Evolutionary conservation across 2,329 filamentous ascomycete genomes (phyloP).

Genomic region (Stachybotrys elegans): DNA sequence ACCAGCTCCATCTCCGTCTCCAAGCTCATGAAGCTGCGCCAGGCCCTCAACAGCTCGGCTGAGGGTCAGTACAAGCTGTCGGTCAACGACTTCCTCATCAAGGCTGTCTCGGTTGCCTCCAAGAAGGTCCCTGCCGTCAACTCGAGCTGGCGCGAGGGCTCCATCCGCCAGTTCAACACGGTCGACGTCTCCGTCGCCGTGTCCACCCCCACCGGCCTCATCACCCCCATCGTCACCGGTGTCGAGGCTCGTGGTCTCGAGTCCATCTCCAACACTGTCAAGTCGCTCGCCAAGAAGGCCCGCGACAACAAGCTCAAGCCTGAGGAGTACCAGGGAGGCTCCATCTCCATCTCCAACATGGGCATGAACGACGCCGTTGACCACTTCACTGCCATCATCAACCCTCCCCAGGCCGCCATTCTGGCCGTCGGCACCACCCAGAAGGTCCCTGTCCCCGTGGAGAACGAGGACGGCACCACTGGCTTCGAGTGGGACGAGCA

Average conservation of each 20-base stretch:
- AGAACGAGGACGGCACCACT: constrained; percentile 75
- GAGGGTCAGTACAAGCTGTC: constrained; percentile 98
- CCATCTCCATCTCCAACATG: constrained; percentile 99
- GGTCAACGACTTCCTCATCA: constrained; percentile 99
- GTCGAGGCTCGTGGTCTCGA: constrained; percentile 84
- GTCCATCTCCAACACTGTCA: constrained; percentile 82
- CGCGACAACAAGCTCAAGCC: constrained; percentile 98
- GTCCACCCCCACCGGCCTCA: constrained; percentile 85
- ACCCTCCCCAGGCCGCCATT: constrained; percentile 95
- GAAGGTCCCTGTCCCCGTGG: constrained; percentile 86
- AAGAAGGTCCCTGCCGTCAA: constrained; percentile 95
- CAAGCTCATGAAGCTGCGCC: constrained; percentile 94
- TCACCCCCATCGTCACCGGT: constrained; percentile 93
- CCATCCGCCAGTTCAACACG: constrained; percentile 88
- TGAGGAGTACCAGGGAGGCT: constrained; percentile 98
- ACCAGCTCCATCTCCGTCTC: constrained; percentile 83
- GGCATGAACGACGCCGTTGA: constrained; percentile 98
- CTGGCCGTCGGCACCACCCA: constrained; percentile 91
- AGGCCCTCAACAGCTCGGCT: constrained; percentile 81
- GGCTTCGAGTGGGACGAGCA: constrained; percentile 90
- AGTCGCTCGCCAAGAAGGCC: constrained; percentile 94
- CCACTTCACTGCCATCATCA: constrained; percentile 97
- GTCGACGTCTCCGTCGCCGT: constrained; percentile 96
- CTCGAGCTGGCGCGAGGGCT: constrained; percentile 86
- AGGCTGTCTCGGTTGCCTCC: constrained; percentile 83